Conservation (phyloP, 805 yeast genomes). For the Suhomyces canberraensis region DNA sequence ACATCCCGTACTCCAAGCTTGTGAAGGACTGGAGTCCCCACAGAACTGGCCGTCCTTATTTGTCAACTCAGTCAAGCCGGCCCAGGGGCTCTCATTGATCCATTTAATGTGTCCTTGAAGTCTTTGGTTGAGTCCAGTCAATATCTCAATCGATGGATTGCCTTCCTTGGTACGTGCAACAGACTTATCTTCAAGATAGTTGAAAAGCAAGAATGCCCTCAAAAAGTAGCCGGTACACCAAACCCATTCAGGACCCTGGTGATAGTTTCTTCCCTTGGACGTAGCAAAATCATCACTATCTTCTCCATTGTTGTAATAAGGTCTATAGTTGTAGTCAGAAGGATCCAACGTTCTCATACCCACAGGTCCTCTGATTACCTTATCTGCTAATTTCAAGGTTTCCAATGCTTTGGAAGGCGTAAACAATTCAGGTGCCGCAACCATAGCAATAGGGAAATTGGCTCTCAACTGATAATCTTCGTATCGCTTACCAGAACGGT, state of each 20-base stretch:
- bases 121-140: conserved; percentile 58
- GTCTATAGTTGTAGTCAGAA: conserved; percentile 85
- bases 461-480: conserved; percentile 94
- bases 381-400: conserved; percentile 74
- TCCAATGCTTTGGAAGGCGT: conserved; percentile 53
- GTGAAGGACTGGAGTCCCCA: conserved; percentile 87
- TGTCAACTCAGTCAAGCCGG: conserved; percentile 89
- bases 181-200: conserved; percentile 35
- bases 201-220: conserved; percentile 66
- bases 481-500: conserved; percentile 74
- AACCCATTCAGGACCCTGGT: conserved; percentile 99
- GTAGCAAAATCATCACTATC: conserved; percentile 89
- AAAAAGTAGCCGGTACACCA: conserved; percentile 88
- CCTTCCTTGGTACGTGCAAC: conserved; percentile 17
- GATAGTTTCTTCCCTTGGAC: conserved; percentile 92
- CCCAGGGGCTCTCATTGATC: conserved; percentile 81
- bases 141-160: conserved; percentile 47
- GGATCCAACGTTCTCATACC: conserved; percentile 95
- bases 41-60: conserved; percentile 83
- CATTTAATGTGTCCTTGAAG: conserved; percentile 64
- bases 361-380: conserved; percentile 74
- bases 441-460: conserved; percentile 88
- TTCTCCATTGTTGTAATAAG: conserved; percentile 76
- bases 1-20: conserved; percentile 94
- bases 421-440: conserved; percentile 93